Evolutionary conservation across 1,139 yeast genomes (phyloP).

Genomic region (Kazachstania sp.): DNA sequence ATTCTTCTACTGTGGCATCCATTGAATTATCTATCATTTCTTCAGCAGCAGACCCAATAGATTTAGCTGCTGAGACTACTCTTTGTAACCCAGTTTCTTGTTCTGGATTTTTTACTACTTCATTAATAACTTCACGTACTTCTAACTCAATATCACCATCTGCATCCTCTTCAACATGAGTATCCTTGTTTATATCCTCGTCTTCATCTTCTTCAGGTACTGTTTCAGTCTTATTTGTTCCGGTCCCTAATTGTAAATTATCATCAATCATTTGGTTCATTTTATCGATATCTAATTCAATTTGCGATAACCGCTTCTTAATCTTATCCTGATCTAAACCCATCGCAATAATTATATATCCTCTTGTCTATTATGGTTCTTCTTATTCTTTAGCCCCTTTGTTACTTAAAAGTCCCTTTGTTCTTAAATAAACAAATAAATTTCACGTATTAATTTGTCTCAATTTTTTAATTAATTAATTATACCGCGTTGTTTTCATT

Average conservation of each 20-base stretch:
- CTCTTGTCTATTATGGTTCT: background rate
- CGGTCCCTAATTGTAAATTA: constrained; percentile 15
- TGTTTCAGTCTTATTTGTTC: background rate
- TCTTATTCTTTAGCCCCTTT: too few relatives aligned
- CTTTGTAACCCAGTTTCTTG: too few relatives aligned
- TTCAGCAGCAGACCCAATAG: too few relatives aligned
- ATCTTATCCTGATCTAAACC: constrained; percentile 22
- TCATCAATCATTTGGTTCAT: constrained; percentile 31
- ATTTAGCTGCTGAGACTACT: too few relatives aligned
- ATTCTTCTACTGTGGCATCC: background rate
- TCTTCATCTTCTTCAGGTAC: background rate
- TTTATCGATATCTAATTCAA: constrained; percentile 29
- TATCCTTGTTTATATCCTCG: too few relatives aligned
- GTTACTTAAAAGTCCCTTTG: too few relatives aligned
- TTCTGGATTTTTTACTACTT: background rate
- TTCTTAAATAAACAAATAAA: too few relatives aligned
- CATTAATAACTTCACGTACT: background rate
- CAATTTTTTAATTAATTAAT: too few relatives aligned
- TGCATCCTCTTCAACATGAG: background rate
- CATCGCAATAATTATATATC: constrained; percentile 6
- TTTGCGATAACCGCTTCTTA: constrained; percentile 28
- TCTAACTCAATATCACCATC: background rate
- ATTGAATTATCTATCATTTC: background rate
- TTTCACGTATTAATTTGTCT: too few relatives aligned
- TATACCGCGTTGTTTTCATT: too few relatives aligned